These are phyloP conservation scores for Vigna radiata DNA, from an alignment of 306 rosid species.

Conservation along the genomic window DNA sequence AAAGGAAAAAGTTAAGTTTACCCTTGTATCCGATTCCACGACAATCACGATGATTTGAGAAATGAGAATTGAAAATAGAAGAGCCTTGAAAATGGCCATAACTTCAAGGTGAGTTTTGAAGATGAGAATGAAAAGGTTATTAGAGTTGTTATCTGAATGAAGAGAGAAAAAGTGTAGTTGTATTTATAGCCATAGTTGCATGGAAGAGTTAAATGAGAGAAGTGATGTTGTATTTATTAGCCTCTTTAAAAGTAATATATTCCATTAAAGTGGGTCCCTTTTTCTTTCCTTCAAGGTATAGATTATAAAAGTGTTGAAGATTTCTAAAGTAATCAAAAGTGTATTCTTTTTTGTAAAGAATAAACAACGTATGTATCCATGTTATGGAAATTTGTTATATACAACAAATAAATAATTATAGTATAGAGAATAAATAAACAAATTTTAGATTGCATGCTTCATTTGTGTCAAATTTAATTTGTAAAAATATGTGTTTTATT, in stretches of 20 bases:
- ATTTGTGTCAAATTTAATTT: no score
- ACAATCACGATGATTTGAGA: constrained; percentile 41
- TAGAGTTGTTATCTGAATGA: neutral
- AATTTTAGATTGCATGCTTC: no score
- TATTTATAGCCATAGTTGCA: neutral
- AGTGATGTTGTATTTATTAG: neutral
- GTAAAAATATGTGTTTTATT: no score
- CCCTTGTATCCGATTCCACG: constrained; percentile 44
- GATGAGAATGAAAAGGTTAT: neutral
- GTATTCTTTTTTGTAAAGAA: no score
- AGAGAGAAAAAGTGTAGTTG: neutral
- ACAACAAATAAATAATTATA: no score
- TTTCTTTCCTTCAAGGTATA: neutral
- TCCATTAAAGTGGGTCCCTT: neutral
- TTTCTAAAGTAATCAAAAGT: no score
- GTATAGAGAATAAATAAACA: no score
- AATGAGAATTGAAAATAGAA: constrained; percentile 43
- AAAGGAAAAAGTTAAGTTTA: neutral
- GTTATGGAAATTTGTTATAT: no score
- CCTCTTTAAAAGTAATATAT: neutral
- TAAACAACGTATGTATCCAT: no score
- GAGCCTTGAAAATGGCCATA: constrained; percentile 38
- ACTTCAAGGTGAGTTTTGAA: neutral
- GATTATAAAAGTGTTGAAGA: no score
- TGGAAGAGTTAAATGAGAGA: neutral